A percentile compares a stretch with the other conserved stretches of the same genome.
phyloP scores from a whole-genome alignment of 345 rosid species.

The Eucalyptus regnans region DNA sequence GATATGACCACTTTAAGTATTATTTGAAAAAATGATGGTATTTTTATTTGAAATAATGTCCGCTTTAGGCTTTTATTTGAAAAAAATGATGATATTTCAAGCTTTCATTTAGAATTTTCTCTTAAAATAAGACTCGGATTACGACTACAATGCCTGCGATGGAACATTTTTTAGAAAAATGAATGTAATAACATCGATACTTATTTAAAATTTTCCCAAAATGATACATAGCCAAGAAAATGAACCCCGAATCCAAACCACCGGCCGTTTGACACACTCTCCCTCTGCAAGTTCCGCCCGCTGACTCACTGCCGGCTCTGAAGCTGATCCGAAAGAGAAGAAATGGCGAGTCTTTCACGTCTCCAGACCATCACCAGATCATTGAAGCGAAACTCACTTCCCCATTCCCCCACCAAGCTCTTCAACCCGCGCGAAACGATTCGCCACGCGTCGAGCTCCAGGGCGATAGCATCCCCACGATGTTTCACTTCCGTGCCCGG shows the following conservation, averaged over 20 bases:
- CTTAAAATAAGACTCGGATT: rapidly evolving
- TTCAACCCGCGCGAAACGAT: neutral
- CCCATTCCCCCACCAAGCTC: neutral
- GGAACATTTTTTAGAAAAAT: rapidly evolving
- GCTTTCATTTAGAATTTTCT: too few relatives aligned
- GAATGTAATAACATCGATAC: too few relatives aligned
- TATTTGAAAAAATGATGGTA: too few relatives aligned
- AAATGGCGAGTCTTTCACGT: neutral
- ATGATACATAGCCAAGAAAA: neutral
- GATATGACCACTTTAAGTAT: rapidly evolving
- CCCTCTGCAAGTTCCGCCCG: neutral
- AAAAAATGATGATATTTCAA: rapidly evolving
- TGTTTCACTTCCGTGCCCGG: neutral
- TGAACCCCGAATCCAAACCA: neutral
- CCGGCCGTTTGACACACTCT: neutral
- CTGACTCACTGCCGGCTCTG: neutral
- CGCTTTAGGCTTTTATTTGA: too few relatives aligned
- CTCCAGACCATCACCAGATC: conserved; percentile 5
- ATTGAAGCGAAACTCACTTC: neutral
- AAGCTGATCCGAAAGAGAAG: neutral
- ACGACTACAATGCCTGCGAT: rapidly evolving
- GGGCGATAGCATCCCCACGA: neutral
- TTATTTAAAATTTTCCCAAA: too few relatives aligned
- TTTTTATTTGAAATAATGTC: too few relatives aligned
- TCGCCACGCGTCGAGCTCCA: neutral